These are phyloP conservation scores for Mycocentrospora acerina DNA, from an alignment of 2,329 filamentous ascomycete species.

Conservation along the genomic window DNA sequence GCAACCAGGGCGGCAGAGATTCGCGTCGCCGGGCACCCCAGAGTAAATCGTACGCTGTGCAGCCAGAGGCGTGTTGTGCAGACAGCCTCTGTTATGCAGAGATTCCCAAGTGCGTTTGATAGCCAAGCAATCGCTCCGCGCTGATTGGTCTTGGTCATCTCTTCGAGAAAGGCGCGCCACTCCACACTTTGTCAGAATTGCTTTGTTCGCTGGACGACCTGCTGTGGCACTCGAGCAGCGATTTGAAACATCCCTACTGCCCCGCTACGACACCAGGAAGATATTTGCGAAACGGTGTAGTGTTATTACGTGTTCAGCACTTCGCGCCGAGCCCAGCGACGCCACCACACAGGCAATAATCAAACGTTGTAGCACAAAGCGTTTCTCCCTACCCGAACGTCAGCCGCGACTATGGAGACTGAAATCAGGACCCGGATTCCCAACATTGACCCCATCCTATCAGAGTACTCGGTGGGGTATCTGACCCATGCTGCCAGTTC, in stretches of 20 bases:
- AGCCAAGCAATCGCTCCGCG: constrained; percentile 1
- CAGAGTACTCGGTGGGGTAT: constrained; percentile 92
- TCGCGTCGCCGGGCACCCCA: constrained; percentile 32
- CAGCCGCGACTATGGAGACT: constrained; percentile 67
- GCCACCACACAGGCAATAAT: no score
- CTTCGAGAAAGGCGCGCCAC: constrained; percentile 19
- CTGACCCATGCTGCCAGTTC: constrained; percentile 87
- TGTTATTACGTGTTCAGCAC: constrained; percentile 7
- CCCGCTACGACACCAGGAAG: constrained; percentile 17
- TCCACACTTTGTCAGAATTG: constrained; percentile 25
- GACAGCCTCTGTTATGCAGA: neutral
- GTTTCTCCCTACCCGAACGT: constrained; percentile 14
- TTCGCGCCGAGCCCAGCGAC: constrained; percentile 23
- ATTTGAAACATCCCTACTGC: constrained; percentile 19
- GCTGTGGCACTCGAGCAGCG: constrained; percentile 21
- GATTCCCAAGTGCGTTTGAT: constrained; percentile 7
- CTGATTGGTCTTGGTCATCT: constrained; percentile 23
- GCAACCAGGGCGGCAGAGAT: constrained; percentile 16
- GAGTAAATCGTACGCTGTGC: constrained; percentile 27
- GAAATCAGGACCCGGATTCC: constrained; percentile 84
- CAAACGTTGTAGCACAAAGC: constrained; percentile 16
- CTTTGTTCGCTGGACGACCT: constrained; percentile 15
- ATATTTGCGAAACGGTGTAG: constrained; percentile 11
- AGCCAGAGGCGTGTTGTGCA: constrained; percentile 9
- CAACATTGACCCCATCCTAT: constrained; percentile 83